These are phyloP conservation scores for Aspergillus diversus DNA, from an alignment of 495 filamentous ascomycete genomes.

Conservation along the genomic window DNA sequence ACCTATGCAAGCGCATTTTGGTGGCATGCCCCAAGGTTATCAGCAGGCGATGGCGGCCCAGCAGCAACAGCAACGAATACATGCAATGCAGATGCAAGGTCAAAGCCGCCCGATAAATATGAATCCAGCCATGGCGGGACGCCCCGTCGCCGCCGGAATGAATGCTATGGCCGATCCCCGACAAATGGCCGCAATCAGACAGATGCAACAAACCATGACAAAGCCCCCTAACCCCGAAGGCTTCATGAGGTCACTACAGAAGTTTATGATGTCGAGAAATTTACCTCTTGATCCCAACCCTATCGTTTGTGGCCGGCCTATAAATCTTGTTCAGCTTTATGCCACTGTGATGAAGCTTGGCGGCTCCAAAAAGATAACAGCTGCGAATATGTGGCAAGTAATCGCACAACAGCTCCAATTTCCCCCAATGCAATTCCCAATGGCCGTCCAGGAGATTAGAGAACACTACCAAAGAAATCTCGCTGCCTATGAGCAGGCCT, in stretches of 20 bases:
- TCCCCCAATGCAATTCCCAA: constrained; percentile 63
- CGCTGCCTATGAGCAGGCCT: constrained; percentile 73
- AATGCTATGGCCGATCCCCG: constrained; percentile 51
- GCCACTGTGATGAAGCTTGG: constrained; percentile 72
- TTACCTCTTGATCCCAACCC: constrained; percentile 73
- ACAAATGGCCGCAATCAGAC: constrained; percentile 52
- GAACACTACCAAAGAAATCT: constrained; percentile 76
- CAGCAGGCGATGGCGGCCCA: constrained; percentile 53
- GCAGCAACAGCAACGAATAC: constrained; percentile 55
- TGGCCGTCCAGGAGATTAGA: constrained; percentile 68
- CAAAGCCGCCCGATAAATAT: constrained; percentile 69
- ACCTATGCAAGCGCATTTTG: constrained; percentile 45
- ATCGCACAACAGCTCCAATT: constrained; percentile 71
- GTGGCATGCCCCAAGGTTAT: constrained; percentile 53
- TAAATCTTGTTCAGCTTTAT: constrained; percentile 78
- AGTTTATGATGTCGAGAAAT: constrained; percentile 72
- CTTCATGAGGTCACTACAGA: constrained; percentile 74
- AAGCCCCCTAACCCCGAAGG: constrained; percentile 61
- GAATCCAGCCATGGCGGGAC: constrained; percentile 48
- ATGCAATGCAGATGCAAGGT: constrained; percentile 61
- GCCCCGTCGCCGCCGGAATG: constrained; percentile 43
- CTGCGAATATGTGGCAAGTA: constrained; percentile 69
- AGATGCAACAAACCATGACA: constrained; percentile 67
- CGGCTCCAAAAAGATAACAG: constrained; percentile 74
- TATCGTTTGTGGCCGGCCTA: constrained; percentile 65